Conservation (phyloP, 2,329 filamentous ascomycete genomes). For the Botrytis cinerea region DNA sequence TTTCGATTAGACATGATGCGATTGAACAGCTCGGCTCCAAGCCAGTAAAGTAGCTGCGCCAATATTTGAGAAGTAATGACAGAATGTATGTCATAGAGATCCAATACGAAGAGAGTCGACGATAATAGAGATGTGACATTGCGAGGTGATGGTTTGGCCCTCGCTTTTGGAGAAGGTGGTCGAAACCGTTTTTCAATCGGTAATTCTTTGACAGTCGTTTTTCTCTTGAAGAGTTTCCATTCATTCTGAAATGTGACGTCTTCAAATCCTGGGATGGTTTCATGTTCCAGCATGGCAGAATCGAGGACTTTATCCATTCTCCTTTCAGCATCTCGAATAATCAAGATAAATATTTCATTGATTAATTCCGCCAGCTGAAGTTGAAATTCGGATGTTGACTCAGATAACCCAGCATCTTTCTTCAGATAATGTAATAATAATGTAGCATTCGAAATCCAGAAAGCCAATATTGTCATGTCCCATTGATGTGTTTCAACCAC, state of each 20-base stretch:
- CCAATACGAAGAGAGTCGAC: constrained; percentile 93
- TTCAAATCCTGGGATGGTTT: constrained; percentile 96
- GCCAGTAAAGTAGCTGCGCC: constrained; percentile 92
- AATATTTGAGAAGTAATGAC: constrained; percentile 92
- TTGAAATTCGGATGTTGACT: constrained; percentile 85
- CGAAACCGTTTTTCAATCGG: constrained; percentile 87
- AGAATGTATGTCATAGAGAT: constrained; percentile 98
- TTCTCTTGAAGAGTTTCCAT: constrained; percentile 95
- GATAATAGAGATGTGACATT: constrained; percentile 95
- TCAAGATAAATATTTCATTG: constrained; percentile 97
- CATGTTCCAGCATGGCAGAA: constrained; percentile 91
- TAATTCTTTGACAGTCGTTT: constrained; percentile 86
- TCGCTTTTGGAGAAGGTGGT: constrained; percentile 88
- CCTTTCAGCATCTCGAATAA: constrained; percentile 92
- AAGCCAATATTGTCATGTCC: constrained; percentile 99
- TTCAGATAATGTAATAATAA: constrained; percentile 94
- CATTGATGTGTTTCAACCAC: constrained; percentile 95
- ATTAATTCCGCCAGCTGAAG: constrained; percentile 90
- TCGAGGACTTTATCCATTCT: constrained; percentile 96
- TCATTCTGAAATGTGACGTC: constrained; percentile 97
- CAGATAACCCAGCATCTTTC: constrained; percentile 81
- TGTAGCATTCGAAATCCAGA: constrained; percentile 98
- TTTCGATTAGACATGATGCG: constrained; percentile 95
- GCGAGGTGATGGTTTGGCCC: constrained; percentile 87
- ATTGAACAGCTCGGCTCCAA: constrained; percentile 95